Evolutionary conservation across 306 rosid species (phyloP), one percentile per base, ranked within the genome.

Genomic region (Lathyrus sativus): DNA sequence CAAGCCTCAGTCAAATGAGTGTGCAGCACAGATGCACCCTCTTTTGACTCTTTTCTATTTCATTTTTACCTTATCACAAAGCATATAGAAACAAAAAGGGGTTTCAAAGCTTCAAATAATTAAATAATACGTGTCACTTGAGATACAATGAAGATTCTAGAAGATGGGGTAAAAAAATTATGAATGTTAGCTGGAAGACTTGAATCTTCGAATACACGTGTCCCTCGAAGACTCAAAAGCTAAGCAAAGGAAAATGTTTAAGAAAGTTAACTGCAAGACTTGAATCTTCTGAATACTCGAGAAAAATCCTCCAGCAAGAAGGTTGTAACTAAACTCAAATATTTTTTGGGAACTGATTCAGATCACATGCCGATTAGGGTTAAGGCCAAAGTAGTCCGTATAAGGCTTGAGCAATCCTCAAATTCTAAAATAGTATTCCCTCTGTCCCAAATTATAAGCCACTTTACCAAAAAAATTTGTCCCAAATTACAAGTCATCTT

Each of bases 1-100:
- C 65, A 78, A 33, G 46, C 56, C 55, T 41, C 38, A 17, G 67
- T 62, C 49, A 39, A 39, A 35, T 15, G 29, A 61, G 46, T 2
- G 28, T 37, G 17, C 45, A 18, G 18, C 24, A 60, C 29, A 9
- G 4, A 61, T 61, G 14, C 33, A 56, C 62, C 37, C 33, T 54
- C 60, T 54, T 10, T 54, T 54, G 60, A 11, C 31, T 22, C 35
- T 53, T 53, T 53, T 22, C 35, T 53, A 24, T 53, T 53, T 53
- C 14, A n/a, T 53, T 53, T 53, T 24, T 22, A 53, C n/a, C 31
- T n/a, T 53, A 53, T 53, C 59, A 53, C 35, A 11, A 53, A 53
- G 59, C 59, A 53, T 11, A 53, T 22, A 22, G 59, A 53, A 53
- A 53, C 35, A 22, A 10, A 22, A 22, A 22, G 14, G 8, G 7